A percentile compares a stretch with the other conserved stretches of the same genome.
These are phyloP conservation scores for Hemileia vastatrix DNA, from an alignment of 1,284 basidiomycete genomes.

Conservation along the genomic window DNA sequence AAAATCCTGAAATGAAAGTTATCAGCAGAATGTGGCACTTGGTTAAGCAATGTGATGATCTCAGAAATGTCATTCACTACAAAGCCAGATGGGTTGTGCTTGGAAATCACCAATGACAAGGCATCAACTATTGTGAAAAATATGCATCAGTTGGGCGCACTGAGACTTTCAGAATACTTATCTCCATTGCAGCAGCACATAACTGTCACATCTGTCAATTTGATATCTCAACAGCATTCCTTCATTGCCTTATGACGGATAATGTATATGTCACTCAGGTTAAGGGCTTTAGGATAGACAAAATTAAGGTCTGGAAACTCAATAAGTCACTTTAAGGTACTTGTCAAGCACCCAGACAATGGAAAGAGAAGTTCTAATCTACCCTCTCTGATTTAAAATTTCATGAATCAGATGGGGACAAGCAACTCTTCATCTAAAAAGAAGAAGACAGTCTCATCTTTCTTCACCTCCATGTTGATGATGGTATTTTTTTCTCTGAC, in stretches of 20 bases:
- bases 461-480: too few relatives aligned
- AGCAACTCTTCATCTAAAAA: too few relatives aligned
- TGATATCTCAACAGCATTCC: slow-evolving; percentile 6
- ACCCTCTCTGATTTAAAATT: too few relatives aligned
- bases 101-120: background rate
- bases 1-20: background rate
- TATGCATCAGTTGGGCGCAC: background rate
- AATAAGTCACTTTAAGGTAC: slow-evolving; percentile 1
- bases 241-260: too few relatives aligned
- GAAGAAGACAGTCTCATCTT: too few relatives aligned
- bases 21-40: slow-evolving; percentile 5
- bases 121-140: background rate
- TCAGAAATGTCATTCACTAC: background rate
- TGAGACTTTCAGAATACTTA: background rate
- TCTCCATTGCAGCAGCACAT: background rate
- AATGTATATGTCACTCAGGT: too few relatives aligned
- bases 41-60: background rate
- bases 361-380: too few relatives aligned
- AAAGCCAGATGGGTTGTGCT: slow-evolving; percentile 2
- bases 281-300: too few relatives aligned
- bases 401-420: too few relatives aligned
- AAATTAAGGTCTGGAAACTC: background rate
- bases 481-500: too few relatives aligned
- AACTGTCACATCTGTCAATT: slow-evolving; percentile 2
- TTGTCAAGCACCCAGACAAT: background rate